Base-by-base conservation (phyloP, 1,139 yeast species). In the Yamadazyma dendronema region DNA sequence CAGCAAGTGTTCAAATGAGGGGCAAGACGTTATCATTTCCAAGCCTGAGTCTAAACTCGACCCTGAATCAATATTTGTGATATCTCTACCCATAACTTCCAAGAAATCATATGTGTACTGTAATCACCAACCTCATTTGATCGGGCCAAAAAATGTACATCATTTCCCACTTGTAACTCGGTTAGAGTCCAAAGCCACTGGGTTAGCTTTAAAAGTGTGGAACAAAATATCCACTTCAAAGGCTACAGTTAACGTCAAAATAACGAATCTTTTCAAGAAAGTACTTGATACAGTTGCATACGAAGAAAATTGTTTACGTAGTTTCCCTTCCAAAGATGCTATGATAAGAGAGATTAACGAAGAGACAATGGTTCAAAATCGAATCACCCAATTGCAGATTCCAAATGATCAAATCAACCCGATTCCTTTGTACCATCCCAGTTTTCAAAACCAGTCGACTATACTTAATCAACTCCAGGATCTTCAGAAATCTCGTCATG, bases 61-160 rank as follows among this genome's bases (percentile, higher is more conserved):
- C 29, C 43, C 42, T 28, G 45, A 57, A 28, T 57, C 77, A 6
- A 68, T 77, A 28, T 77, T 73, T 46, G 61, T 81, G 14, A 60
- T 81, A 61, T 63, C 83, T 9, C 60, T 83, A 5, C 92, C 92
- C 4, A 63, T 84, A 15, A 81, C 86, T 4, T 65, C 76, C 3
- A 56, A 65, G 33, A 71, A 70, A 42, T 72, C 82, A 4, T 83
- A 69, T 52, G 57, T 83, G 11, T 76, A 79, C 50, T 82, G 83
- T 57, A 74, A 79, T 52, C 84, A 81, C 50, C 62, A 70, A 30
- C 70, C 72, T 1, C 40, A 54, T 7, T 39, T 57, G 2, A 53
- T 69, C 22, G 51, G 56, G 35, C 39, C 52, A 15, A 43, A 57
- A 7, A 70, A 67, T 41, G 39, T 50, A 23, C 47, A 56, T 16